Percentiles rank a stretch among this genome's conserved stretches.
These are phyloP conservation scores for Triticum turgidum DNA, from an alignment of 176 grass and related monocot genomes.

Conservation along the genomic window DNA sequence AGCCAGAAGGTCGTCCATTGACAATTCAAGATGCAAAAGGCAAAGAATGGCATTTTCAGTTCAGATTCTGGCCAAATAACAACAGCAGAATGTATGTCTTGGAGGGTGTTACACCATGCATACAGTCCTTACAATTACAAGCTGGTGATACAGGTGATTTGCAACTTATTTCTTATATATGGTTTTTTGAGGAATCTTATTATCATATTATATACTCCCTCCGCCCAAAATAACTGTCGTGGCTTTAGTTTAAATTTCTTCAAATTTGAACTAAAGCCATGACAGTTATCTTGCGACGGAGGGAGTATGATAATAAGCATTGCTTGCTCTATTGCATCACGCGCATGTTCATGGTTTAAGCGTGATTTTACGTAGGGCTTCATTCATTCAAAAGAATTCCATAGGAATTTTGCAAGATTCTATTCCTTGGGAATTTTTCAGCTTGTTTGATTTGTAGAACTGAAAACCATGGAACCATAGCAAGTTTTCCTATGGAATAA, in stretches of 20 bases:
- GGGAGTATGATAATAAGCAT: background rate
- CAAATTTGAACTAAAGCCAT: no score
- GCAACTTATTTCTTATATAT: background rate
- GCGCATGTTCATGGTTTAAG: background rate
- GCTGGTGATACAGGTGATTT: slow-evolving; percentile 99
- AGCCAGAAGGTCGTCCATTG: slow-evolving; percentile 97
- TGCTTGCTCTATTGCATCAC: background rate
- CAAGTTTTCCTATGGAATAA: background rate
- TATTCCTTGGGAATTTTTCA: background rate
- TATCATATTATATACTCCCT: no score
- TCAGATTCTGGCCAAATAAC: slow-evolving; percentile 99
- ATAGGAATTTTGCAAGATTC: background rate
- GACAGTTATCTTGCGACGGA: no score
- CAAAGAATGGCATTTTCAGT: slow-evolving; percentile 99
- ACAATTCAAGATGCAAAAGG: slow-evolving; percentile 98
- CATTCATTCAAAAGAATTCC: no score
- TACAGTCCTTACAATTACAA: slow-evolving; percentile 98
- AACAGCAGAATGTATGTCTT: slow-evolving; percentile 99
- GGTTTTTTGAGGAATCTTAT: no score
- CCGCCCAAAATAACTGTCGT: no score
- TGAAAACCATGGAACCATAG: background rate
- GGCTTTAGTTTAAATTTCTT: no score
- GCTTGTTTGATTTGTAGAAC: background rate
- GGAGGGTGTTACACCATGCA: slow-evolving; percentile 98
- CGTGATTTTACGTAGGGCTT: background rate